Base-by-base conservation (phyloP, 805 yeast species). In the Pichia cephalocereana region DNA sequence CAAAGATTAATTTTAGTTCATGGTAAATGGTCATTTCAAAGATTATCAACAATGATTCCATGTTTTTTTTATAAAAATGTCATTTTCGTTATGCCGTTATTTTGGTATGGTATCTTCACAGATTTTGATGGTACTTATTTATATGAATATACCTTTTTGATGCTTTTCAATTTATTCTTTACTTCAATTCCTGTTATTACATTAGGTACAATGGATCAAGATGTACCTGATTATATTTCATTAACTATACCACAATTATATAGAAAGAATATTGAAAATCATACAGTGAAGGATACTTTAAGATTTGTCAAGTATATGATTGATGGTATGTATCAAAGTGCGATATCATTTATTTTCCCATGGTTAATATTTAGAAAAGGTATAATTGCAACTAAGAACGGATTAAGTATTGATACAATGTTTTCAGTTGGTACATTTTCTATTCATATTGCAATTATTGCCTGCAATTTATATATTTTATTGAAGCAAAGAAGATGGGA, bases 11-110 rank as follows among this genome's bases (percentile, higher is more conserved):
- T 86, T 43, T 66, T 85, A 45, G 87, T 83, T 36, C 95, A 85
- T 62, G 95, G 95, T n/a, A 73, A 89, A 46, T 86, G 90, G 89
- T 82, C 88, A 0, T 85, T 83, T 61, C 77, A 76, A 55, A 68
- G 95, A 51, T 66, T 86, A 39, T 79, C 86, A 0, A 89, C 82
- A 59, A 80, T 84, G 89, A 74, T 84, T 53, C 87, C 89, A 27
- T 79, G 84, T 60, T 80, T 85, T 67, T 83, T 85, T 58, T 85
- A 80, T 70, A 84, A 85, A 65, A 85, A 85, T 63, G 80, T 82
- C 47, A 77, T 81, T 44, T 86, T 83, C 65, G 82, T 89, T 11
- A 61, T 84, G 61, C 77, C 89, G 4, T 70, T 82, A 61, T 84
- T 85, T 65, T 85, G 93, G 91, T 85, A 71, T 61, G 86, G 87